Evolutionary conservation across 805 yeast genomes (phyloP).

Genomic region (Hanseniaspora pseudoguilliermondii): DNA sequence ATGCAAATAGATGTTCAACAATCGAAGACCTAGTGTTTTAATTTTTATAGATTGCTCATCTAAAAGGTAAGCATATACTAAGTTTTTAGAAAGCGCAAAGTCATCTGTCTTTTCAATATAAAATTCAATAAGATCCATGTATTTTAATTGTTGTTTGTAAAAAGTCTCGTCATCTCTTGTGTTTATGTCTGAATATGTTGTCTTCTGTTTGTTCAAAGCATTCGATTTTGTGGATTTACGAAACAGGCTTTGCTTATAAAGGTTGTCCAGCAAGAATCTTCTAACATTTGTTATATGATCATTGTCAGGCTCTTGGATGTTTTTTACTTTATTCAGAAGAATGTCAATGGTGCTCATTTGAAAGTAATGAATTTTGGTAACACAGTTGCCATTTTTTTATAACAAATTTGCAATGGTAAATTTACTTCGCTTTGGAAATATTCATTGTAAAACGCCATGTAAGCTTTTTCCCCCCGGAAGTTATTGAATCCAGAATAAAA

Average conservation of each 20-base stretch:
- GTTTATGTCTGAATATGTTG: background rate
- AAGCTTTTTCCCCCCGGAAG: too few relatives aligned
- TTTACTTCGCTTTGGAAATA: too few relatives aligned
- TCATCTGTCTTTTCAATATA: background rate
- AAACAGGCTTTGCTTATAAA: background rate
- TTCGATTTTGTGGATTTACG: background rate
- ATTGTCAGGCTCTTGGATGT: conserved; percentile 13
- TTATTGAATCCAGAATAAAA: too few relatives aligned
- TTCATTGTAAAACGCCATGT: too few relatives aligned
- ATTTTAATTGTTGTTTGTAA: background rate
- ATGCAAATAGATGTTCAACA: background rate
- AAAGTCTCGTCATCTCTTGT: background rate
- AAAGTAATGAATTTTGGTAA: too few relatives aligned
- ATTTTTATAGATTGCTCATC: background rate
- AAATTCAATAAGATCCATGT: background rate
- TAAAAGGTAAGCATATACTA: background rate
- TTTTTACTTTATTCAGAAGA: background rate
- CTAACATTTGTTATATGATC: background rate
- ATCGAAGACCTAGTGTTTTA: background rate
- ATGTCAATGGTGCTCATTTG: background rate
- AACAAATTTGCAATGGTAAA: too few relatives aligned
- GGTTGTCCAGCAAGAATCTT: background rate
- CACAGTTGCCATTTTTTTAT: too few relatives aligned
- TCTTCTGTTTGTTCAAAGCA: background rate
- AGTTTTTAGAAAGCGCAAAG: background rate